Conservation (phyloP, 2,329 filamentous ascomycete genomes). For the Colletotrichum ledebouriae region DNA sequence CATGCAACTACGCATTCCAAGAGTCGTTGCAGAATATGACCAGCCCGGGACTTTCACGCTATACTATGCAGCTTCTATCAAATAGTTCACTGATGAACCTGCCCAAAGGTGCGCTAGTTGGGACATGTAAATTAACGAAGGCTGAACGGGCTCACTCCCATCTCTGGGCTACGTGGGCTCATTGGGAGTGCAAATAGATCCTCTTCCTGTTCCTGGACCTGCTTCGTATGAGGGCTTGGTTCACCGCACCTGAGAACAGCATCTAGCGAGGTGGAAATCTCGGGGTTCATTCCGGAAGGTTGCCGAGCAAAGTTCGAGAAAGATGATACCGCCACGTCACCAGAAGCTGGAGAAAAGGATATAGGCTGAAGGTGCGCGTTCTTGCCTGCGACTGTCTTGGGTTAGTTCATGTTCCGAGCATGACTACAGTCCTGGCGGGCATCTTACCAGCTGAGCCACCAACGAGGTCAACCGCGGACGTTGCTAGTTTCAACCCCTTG, state of each 20-base stretch:
- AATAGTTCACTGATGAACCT: no score
- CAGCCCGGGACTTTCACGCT: background rate
- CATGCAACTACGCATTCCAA: no score
- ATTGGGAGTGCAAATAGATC: slow-evolving; percentile 90
- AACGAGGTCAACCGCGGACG: slow-evolving; percentile 74
- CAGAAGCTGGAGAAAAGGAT: slow-evolving; percentile 49
- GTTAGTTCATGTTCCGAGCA: slow-evolving; percentile 4
- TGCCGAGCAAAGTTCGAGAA: slow-evolving; percentile 50
- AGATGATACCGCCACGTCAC: slow-evolving; percentile 54
- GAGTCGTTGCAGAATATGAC: no score
- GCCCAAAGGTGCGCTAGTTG: no score
- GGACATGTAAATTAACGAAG: slow-evolving; percentile 47
- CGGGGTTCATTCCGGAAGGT: background rate
- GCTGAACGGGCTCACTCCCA: slow-evolving; percentile 85
- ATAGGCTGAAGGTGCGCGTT: slow-evolving; percentile 48
- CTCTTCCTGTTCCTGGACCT: slow-evolving; percentile 73
- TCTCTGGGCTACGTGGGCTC: slow-evolving; percentile 87
- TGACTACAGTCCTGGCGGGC: background rate
- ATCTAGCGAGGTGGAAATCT: slow-evolving; percentile 54
- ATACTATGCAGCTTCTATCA: background rate
- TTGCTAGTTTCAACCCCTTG: slow-evolving; percentile 82
- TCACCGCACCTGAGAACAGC: slow-evolving; percentile 55
- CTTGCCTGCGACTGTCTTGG: background rate
- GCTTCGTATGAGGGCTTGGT: slow-evolving; percentile 47
- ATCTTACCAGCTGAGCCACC: slow-evolving; percentile 65